Conservation (phyloP, 345 rosid species). For the Aquilaria sinensis region DNA sequence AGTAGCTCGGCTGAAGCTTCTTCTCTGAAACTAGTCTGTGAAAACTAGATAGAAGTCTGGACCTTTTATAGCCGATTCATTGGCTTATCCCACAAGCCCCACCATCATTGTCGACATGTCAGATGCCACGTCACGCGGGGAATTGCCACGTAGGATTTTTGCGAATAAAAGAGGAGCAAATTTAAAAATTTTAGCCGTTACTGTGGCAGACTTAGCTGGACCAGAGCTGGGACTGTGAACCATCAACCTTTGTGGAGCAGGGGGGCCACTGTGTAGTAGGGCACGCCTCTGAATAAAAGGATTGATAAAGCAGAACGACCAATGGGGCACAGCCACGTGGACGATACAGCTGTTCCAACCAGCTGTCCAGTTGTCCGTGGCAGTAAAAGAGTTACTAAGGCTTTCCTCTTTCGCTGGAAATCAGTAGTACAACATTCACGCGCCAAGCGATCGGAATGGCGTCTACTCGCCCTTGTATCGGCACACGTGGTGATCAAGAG, state of each 20-base stretch:
- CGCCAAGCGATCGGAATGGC: accelerated
- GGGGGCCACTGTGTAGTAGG: conserved; percentile 11
- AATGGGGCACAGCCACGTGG: conserved; percentile 1
- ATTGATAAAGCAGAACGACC: neutral
- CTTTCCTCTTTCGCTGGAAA: conserved; percentile 14
- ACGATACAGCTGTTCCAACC: conserved; percentile 26
- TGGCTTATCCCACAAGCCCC: conserved; percentile 24
- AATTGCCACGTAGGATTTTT: conserved; percentile 41
- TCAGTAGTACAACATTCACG: conserved; percentile 3
- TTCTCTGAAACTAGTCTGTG: neutral
- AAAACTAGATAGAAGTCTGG: neutral
- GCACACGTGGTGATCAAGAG: neutral
- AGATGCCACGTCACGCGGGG: conserved; percentile 13
- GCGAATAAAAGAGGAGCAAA: conserved; percentile 10
- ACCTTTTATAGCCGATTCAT: conserved; percentile 29
- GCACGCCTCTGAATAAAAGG: conserved; percentile 14
- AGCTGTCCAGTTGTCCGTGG: conserved; percentile 43
- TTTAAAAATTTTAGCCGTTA: conserved; percentile 39
- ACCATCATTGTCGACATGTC: neutral
- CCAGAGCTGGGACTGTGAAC: conserved; percentile 23
- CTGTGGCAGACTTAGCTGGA: conserved; percentile 27
- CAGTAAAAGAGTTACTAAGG: conserved; percentile 14
- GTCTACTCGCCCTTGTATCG: neutral
- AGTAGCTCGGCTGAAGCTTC: conserved; percentile 5
- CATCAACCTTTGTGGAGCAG: neutral